Conservation (phyloP, 306 rosid genomes). For the Rubus idaeus region DNA sequence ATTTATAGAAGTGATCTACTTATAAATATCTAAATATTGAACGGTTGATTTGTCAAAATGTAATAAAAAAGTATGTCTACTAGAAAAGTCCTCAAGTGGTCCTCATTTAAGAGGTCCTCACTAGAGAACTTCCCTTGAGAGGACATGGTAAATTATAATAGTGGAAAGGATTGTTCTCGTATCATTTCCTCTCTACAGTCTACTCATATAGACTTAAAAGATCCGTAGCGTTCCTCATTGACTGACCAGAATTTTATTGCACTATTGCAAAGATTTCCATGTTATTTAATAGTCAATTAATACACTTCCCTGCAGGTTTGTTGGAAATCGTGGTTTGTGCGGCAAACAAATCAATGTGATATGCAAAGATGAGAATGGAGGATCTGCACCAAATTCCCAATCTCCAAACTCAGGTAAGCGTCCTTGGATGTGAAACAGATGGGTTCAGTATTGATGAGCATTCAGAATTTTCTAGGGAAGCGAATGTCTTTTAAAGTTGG, state of each 20-base stretch:
- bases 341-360: slow-evolving; percentile 61
- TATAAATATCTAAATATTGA: no score
- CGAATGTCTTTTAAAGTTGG: slow-evolving; percentile 1
- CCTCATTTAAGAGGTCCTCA: no score
- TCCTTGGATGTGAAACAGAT: slow-evolving; percentile 10
- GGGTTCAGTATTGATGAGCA: slow-evolving; percentile 9
- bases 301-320: slow-evolving; percentile 60
- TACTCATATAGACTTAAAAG: neutral
- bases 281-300: neutral
- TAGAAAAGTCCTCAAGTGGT: no score
- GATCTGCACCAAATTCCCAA: slow-evolving; percentile 39
- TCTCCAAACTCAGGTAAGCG: slow-evolving; percentile 53
- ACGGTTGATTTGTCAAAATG: no score
- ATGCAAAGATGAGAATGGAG: slow-evolving; percentile 68
- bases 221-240: slow-evolving; percentile 3
- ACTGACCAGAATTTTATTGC: slow-evolving; percentile 8
- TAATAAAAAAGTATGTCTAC: no score
- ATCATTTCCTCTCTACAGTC: neutral
- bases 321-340: slow-evolving; percentile 92
- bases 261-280: slow-evolving; percentile 2
- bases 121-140: no score
- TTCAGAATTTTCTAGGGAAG: slow-evolving; percentile 9
- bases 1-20: no score
- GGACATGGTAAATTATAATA: neutral
- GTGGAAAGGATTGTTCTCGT: neutral